Evolutionary conservation across 176 grass and related monocot genomes (phyloP).

Genomic region (Secale cereale): DNA sequence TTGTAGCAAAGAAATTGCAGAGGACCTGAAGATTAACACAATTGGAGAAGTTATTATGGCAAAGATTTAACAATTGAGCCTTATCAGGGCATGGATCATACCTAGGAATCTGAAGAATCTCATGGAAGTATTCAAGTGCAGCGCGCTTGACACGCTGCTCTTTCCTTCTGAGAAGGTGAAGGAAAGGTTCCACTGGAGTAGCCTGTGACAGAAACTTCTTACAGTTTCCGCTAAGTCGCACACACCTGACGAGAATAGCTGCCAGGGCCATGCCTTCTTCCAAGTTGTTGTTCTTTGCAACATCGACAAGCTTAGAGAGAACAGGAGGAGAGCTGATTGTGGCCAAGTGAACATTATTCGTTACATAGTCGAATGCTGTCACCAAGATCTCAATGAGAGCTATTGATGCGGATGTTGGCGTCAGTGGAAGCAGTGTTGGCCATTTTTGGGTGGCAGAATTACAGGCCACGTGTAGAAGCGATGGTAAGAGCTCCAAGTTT

Average conservation of each 20-base stretch:
- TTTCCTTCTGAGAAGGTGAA: conserved; percentile 85
- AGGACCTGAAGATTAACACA: conserved; percentile 56
- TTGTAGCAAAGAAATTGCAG: conserved; percentile 63
- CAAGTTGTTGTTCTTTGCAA: conserved; percentile 81
- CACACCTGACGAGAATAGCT: conserved; percentile 90
- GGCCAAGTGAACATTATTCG: conserved; percentile 91
- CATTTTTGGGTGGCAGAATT: conserved; percentile 53
- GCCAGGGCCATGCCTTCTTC: conserved; percentile 85
- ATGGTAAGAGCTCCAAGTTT: conserved; percentile 79
- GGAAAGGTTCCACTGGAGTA: conserved; percentile 90
- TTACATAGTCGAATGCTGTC: conserved; percentile 98
- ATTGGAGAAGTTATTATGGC: conserved; percentile 27
- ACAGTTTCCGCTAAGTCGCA: conserved; percentile 75
- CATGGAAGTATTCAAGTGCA: conserved; percentile 95
- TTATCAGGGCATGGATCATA: conserved; percentile 42
- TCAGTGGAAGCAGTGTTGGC: conserved; percentile 57
- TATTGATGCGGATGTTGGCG: conserved; percentile 91
- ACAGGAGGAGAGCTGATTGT: conserved; percentile 74
- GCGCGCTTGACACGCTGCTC: conserved; percentile 56
- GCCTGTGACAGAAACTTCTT: conserved; percentile 95
- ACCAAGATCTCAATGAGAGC: conserved; percentile 95
- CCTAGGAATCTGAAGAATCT: conserved; percentile 91
- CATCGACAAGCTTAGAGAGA: conserved; percentile 77
- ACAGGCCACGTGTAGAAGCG: conserved; percentile 80
- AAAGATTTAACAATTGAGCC: background rate